Evolutionary conservation across 2,329 filamentous ascomycete species (phyloP).

Genomic region (Torrubiellomyces zombiae): DNA sequence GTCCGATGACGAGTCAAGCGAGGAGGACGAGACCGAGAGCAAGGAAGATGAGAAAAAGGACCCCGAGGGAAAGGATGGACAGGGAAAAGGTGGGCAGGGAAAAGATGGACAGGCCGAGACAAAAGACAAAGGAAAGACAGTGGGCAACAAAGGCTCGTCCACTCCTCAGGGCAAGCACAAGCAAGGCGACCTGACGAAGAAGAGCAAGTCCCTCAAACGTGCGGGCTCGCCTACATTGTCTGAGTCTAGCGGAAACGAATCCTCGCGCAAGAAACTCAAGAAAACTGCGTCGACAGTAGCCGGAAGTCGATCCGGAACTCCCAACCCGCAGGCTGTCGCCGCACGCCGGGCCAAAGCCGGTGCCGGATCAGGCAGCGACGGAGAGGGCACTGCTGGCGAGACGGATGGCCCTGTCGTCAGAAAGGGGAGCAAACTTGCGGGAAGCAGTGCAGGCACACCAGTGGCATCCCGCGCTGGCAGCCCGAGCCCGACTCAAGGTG

Average conservation of each 20-base stretch:
- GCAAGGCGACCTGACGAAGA: constrained; percentile 23
- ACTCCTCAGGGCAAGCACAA: constrained; percentile 33
- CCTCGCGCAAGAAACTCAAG: constrained; percentile 61
- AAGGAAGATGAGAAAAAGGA: constrained; percentile 48
- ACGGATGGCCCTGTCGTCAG: constrained; percentile 41
- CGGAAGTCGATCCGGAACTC: constrained; percentile 38
- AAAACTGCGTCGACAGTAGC: constrained; percentile 36
- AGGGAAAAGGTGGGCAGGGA: too few relatives aligned
- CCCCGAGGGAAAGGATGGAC: constrained; percentile 40
- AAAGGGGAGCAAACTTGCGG: constrained; percentile 40
- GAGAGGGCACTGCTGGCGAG: constrained; percentile 52
- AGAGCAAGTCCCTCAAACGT: constrained; percentile 56
- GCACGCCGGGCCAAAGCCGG: constrained; percentile 25
- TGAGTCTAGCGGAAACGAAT: constrained; percentile 85
- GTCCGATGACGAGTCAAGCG: constrained; percentile 31
- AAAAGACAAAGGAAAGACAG: constrained; percentile 33
- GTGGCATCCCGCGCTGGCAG: constrained; percentile 45
- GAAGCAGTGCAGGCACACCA: constrained; percentile 32
- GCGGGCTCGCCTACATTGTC: constrained; percentile 75
- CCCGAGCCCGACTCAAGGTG: constrained; percentile 27
- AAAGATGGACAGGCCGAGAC: constrained; percentile 34
- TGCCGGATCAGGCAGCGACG: constrained; percentile 52
- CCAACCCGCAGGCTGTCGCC: constrained; percentile 24
- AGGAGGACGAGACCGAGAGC: constrained; percentile 20
- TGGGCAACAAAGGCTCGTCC: constrained; percentile 52